A percentile compares a stretch with the other conserved stretches of the same genome.
Evolutionary conservation across 148 eudicot genomes (phyloP).

Genomic region (Mesembryanthemum crystallinum): DNA sequence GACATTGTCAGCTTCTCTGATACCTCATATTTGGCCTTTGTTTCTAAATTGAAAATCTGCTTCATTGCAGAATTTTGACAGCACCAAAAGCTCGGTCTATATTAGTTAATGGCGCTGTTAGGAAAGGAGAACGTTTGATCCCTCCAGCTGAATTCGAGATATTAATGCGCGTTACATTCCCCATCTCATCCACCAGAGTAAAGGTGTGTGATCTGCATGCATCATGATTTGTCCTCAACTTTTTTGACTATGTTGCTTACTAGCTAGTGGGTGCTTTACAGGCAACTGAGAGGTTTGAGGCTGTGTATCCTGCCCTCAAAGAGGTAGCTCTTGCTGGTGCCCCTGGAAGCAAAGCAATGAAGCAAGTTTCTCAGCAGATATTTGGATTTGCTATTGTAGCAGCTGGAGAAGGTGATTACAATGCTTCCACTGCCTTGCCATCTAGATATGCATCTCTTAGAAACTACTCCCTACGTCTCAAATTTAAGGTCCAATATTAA

Average conservation of each 20-base stretch:
- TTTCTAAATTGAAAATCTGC: neutral
- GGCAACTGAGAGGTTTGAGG: conserved; percentile 92
- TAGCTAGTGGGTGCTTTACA: conserved; percentile 24
- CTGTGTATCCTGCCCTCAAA: conserved; percentile 67
- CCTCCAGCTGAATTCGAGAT: conserved; percentile 66
- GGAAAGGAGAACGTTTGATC: conserved; percentile 74
- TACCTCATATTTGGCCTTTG: neutral
- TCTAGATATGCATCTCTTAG: neutral
- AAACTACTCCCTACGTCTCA: no score
- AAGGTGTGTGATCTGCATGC: conserved; percentile 47
- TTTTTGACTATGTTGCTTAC: neutral
- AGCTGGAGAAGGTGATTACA: conserved; percentile 65
- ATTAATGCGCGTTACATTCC: conserved; percentile 60
- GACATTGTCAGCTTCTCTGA: neutral
- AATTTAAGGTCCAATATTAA: no score
- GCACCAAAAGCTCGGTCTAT: conserved; percentile 70
- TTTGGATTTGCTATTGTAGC: conserved; percentile 52
- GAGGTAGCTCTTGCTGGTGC: conserved; percentile 82
- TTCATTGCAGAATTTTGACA: conserved; percentile 56
- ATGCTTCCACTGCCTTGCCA: neutral
- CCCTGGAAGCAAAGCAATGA: conserved; percentile 85
- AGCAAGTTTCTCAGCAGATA: conserved; percentile 66
- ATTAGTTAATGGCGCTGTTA: conserved; percentile 68
- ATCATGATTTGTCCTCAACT: neutral
- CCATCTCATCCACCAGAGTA: conserved; percentile 59